Base-by-base conservation (phyloP, 1,284 basidiomycete genomes). In the Microbotryomycetes sp. region DNA sequence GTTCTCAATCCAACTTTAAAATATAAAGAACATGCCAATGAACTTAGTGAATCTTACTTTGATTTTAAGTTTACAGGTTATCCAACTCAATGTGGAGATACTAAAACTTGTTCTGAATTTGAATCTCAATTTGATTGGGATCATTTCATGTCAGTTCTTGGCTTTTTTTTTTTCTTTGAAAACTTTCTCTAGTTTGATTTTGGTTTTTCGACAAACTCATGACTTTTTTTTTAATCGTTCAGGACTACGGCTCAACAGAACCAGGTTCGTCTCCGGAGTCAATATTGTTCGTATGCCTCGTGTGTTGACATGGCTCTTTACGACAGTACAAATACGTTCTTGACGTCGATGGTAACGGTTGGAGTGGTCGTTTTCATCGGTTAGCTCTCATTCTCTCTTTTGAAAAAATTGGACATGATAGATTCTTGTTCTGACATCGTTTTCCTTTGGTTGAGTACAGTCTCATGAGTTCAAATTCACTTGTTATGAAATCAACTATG, bases 401-500 rank as follows among this genome's bases (percentile, higher is more conserved):
- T n/a, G n/a, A n/a, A n/a, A n/a, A n/a, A n/a, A n/a, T 1, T 54
- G 7, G 29, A 23, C 25, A 4, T 19, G 19, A 19, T 19, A 15
- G 16, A 6, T 4, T n/a, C 42, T 22, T 19, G 6, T 0, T 28
- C 50, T 54, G 26, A 47, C 36, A 16, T 23, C 26, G 26, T 49
- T 15, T 9, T 4, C 46, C 25, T n/a, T 23, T 3, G 48, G 32
- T 53, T 36, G 9, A 9, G 36, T 25, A 23, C 53, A 58, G 84
- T 0, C 77, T 86, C 9, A 81, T 87, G 66, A 81, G 81, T 26
- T 80, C 81, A 26, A 84, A 84, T 56, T 79, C 84, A 3, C 75
- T 86, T 36, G 75, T 86, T 7, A 81, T 86, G 72, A 86, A 86
- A 71, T 76, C 81, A 5, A 86, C 83, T 0, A 77, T 82, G 36